A percentile compares a stretch with the other conserved stretches of the same genome.
These are phyloP conservation scores for Aurantiochytrium sp. DNA, from an alignment of 108 stramenopile genomes.

Conservation along the genomic window DNA sequence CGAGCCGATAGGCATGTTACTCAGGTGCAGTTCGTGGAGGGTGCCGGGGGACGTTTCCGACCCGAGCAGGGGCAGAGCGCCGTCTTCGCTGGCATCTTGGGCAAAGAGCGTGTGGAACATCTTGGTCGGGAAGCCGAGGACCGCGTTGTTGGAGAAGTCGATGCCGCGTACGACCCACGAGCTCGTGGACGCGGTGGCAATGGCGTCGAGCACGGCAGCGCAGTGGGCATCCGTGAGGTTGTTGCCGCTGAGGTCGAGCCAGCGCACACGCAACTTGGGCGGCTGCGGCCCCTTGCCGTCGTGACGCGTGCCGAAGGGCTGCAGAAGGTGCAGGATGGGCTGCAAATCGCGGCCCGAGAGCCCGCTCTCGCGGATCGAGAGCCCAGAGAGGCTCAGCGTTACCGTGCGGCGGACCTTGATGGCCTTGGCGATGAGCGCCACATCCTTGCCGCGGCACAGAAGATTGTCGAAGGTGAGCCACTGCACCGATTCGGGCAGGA, in stretches of 20 bases:
- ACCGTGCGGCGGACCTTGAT: not conserved
- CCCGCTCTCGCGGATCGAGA: not conserved
- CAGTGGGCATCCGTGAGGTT: not conserved
- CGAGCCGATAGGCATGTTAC: not conserved
- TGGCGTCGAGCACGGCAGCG: not conserved
- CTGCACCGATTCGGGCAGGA: not conserved
- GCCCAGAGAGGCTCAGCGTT: not conserved
- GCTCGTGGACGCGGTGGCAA: not conserved
- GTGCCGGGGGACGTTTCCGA: not conserved
- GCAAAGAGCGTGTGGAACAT: not conserved
- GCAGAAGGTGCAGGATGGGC: not conserved
- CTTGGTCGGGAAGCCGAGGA: not conserved
- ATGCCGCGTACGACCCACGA: not conserved
- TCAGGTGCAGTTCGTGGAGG: not conserved
- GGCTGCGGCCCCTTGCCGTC: not conserved
- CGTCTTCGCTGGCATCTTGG: not conserved
- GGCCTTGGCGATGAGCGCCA: not conserved
- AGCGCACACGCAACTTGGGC: not conserved
- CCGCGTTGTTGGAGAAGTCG: not conserved
- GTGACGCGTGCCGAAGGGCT: not conserved
- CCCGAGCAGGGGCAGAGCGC: not conserved
- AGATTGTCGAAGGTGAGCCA: constrained; percentile 11
- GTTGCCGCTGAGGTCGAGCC: not conserved
- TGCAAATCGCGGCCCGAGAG: not conserved
- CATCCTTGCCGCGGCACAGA: not conserved